These are phyloP conservation scores for Ascocoryne sarcoides DNA, from an alignment of 2,329 filamentous ascomycete genomes.

Conservation along the genomic window DNA sequence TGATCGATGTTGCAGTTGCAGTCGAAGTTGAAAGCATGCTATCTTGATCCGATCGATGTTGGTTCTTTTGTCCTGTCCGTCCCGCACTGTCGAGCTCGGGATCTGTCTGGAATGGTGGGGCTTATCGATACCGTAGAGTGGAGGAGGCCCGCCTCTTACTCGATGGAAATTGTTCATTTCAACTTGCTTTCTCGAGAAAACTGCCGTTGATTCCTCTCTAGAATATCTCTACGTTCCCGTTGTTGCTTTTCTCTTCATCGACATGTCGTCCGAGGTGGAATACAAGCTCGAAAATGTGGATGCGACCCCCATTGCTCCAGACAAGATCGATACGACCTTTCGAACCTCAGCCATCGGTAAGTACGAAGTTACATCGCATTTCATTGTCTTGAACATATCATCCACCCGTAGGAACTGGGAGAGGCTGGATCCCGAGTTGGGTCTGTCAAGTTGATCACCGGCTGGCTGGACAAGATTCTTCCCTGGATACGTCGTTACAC, in stretches of 20 bases:
- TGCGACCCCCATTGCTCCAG: constrained; percentile 39
- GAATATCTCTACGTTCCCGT: no score
- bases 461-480: background rate
- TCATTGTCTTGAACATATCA: background rate
- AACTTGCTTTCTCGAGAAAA: constrained; percentile 3
- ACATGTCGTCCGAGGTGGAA: constrained; percentile 33
- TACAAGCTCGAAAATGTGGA: constrained; percentile 39
- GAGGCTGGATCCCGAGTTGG: no score
- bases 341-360: constrained; percentile 52
- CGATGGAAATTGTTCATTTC: constrained; percentile 20
- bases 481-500: background rate
- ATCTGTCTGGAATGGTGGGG: constrained; percentile 22
- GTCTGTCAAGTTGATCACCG: no score
- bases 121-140: constrained; percentile 15
- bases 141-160: constrained; percentile 15
- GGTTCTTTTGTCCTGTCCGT: no score
- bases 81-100: no score
- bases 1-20: no score
- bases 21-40: no score
- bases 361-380: constrained; percentile 20
- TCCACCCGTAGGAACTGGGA: no score
- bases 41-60: no score
- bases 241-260: constrained; percentile 4
- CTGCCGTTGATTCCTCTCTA: background rate
- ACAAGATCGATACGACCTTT: constrained; percentile 53